These are phyloP conservation scores for Jatropha multifida DNA, from an alignment of 441 rosid species.

Conservation along the genomic window DNA sequence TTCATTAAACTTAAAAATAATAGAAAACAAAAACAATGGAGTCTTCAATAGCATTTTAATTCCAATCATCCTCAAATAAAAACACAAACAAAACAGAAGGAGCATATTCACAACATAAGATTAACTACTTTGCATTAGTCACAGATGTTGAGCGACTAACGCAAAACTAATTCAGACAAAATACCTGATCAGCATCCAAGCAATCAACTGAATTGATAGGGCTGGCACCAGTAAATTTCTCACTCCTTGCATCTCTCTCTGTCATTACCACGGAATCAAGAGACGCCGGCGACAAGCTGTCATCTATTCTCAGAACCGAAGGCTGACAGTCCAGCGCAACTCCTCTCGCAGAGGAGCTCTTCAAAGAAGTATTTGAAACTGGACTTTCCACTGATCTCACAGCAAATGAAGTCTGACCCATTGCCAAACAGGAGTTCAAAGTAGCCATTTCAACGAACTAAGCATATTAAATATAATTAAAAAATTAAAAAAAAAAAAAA, in stretches of 20 bases:
- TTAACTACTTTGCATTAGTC: not conserved
- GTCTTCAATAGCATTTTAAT: not conserved
- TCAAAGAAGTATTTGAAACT: slow-evolving; percentile 48
- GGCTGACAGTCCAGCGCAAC: slow-evolving; percentile 56
- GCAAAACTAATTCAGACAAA: not conserved
- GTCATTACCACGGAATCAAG: slow-evolving; percentile 87
- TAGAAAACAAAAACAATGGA: not conserved
- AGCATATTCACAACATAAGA: not conserved
- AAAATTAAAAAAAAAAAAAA: not conserved
- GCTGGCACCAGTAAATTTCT: slow-evolving; percentile 54
- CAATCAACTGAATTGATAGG: slow-evolving; percentile 77
- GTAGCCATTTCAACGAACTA: not conserved
- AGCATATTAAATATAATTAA: not conserved
- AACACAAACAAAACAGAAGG: not conserved
- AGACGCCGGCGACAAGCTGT: slow-evolving; percentile 79
- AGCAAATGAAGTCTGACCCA: slow-evolving; percentile 49
- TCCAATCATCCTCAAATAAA: not conserved
- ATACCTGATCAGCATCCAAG: slow-evolving; percentile 90
- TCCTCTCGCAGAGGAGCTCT: slow-evolving; percentile 46
- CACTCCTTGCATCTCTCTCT: slow-evolving; percentile 59
- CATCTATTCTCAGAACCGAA: slow-evolving; percentile 63
- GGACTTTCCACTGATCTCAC: slow-evolving; percentile 67
- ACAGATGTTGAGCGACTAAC: not conserved
- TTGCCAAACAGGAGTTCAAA: not conserved
- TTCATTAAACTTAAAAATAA: slow-evolving; percentile 2